A percentile compares a stretch with the other conserved stretches of the same genome.
phyloP scores from a whole-genome alignment of 805 yeast genomes.

The Spathaspora girioi region DNA sequence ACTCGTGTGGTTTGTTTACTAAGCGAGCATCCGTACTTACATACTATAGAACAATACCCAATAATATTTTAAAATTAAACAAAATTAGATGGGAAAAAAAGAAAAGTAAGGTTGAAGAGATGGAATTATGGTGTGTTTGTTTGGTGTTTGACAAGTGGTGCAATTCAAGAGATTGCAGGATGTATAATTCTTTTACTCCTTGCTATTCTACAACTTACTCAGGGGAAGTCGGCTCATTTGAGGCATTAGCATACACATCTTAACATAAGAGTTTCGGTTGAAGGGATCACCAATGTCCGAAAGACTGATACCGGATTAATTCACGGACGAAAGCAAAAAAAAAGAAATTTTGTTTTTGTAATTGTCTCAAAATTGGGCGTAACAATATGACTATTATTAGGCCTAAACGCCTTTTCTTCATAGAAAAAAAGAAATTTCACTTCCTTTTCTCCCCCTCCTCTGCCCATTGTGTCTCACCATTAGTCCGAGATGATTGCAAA shows the following conservation, averaged over 20 bases:
- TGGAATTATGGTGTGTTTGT: neutral
- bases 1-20: neutral
- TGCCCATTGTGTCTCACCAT: neutral
- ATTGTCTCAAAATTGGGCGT: neutral
- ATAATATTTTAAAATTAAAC: neutral
- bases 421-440: conserved; percentile 2
- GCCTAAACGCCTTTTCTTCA: neutral
- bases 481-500: conserved; percentile 3
- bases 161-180: neutral
- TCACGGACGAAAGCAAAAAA: neutral
- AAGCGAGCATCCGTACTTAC: neutral
- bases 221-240: neutral
- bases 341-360: neutral
- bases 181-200: no score
- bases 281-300: neutral
- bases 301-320: neutral
- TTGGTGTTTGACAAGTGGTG: neutral
- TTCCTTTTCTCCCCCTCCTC: neutral
- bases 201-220: no score
- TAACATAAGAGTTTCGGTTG: neutral
- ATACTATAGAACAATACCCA: neutral
- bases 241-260: neutral
- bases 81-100: neutral
- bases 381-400: neutral
- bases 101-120: neutral